Evolutionary conservation across 441 rosid species (phyloP), one percentile per base, ranked within the genome.

Genomic region (Caryocar brasiliense): DNA sequence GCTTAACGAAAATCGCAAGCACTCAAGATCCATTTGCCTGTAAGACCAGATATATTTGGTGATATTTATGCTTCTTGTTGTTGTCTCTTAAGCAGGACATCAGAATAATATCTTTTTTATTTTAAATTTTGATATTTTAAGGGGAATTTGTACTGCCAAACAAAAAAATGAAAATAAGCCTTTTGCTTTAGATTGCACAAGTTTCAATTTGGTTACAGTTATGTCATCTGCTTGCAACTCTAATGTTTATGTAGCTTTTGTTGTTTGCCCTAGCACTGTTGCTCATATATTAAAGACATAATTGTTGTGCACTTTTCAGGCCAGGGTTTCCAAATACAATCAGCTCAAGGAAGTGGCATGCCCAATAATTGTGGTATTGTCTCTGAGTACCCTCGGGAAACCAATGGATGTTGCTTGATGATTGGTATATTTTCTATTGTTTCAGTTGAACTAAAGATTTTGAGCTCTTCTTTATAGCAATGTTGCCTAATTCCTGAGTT

Each of bases 41-140:
- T 77, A 64, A 61, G 74, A 58, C 59, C 35, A 53, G 56, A 34
- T 48, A 42, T 15, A 22, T 37, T 38, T 33, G 38, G 6, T 47
- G 25, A 14, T 52, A 23, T 27, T 56, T 35, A 24, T 55, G 37
- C 51, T 25, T 17, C 35, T 58, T 64, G 37, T 7, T 60, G 56
- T 18, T 23, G 14, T 15, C 15, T n/a, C 26, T 10, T 18, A 14
- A 40, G 21, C 27, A 50, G 27, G 10, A 14, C 7, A 17, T 2
- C 24, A 13, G 3, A 3, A 0, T n/a, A n/a, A n/a, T n/a, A n/a
- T n/a, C n/a, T n/a, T n/a, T n/a, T n/a, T n/a, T n/a, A n/a, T n/a
- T n/a, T n/a, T n/a, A n/a, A n/a, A n/a, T n/a, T n/a, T n/a, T n/a
- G n/a, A n/a, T n/a, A n/a, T n/a, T n/a, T n/a, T n/a, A n/a, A n/a